phyloP scores from a whole-genome alignment of 83 land plant species.

The Picea engelmannii region DNA sequence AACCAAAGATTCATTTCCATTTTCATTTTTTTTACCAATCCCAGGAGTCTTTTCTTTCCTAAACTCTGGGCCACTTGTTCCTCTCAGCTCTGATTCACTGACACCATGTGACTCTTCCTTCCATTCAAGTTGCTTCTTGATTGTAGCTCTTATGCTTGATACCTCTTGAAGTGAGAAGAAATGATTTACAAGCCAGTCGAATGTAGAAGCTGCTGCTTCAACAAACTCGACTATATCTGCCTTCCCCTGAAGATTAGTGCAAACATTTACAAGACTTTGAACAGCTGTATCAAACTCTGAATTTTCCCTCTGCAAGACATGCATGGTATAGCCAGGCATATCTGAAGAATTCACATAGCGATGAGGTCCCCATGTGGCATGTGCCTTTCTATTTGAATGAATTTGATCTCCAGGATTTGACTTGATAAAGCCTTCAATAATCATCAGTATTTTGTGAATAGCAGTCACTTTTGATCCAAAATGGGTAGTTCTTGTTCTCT shows the following conservation, averaged over 20 bases:
- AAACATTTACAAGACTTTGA: slow-evolving; percentile 46
- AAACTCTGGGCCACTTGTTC: not conserved
- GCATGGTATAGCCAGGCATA: slow-evolving; percentile 30
- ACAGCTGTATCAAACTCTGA: slow-evolving; percentile 48
- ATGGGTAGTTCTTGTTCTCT: slow-evolving; percentile 9
- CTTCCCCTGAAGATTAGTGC: slow-evolving; percentile 53
- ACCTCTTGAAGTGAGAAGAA: slow-evolving; percentile 21
- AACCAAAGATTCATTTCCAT: slow-evolving; percentile 1
- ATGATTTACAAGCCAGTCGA: slow-evolving; percentile 70
- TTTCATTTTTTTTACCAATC: not conserved
- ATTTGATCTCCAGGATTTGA: not conserved
- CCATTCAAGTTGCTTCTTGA: slow-evolving; percentile 17
- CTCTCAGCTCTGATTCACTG: slow-evolving; percentile 9
- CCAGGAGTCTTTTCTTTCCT: not conserved
- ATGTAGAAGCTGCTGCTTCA: slow-evolving; percentile 39
- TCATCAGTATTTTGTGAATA: slow-evolving; percentile 37
- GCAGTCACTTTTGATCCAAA: slow-evolving; percentile 23
- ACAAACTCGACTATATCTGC: slow-evolving; percentile 45
- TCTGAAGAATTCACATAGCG: slow-evolving; percentile 5
- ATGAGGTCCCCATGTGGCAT: not conserved
- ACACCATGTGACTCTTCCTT: slow-evolving; percentile 17
- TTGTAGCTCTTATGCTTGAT: slow-evolving; percentile 12
- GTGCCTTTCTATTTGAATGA: slow-evolving; percentile 10
- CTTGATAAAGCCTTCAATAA: slow-evolving; percentile 43
- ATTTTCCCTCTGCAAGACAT: slow-evolving; percentile 69